A percentile compares a stretch with the other conserved stretches of the same genome.
Conservation (phyloP, 2,329 filamentous ascomycete genomes). For the Alternaria sp. region DNA sequence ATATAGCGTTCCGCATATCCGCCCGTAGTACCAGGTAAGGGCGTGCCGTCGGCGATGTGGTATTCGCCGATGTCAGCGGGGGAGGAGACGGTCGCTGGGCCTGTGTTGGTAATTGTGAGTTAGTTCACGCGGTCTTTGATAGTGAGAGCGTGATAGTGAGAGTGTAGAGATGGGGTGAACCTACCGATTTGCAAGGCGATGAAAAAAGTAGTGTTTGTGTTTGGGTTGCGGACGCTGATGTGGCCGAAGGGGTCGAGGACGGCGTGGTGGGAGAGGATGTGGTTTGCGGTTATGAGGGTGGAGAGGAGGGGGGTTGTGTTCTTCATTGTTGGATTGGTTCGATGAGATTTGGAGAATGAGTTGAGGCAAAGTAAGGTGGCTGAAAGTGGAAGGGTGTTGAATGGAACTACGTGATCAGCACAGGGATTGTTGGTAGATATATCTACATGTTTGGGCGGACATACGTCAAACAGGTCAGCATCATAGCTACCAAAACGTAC, state of each 20-base stretch:
- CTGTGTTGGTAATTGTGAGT: too few species aligned
- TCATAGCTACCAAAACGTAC: too few species aligned
- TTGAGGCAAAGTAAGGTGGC: not conserved
- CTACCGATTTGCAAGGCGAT: conserved; percentile 37
- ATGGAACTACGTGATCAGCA: not conserved
- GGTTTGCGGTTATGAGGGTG: conserved; percentile 52
- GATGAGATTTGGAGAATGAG: too few species aligned
- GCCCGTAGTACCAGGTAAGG: conserved; percentile 37
- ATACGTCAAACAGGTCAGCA: not conserved
- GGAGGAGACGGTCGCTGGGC: conserved; percentile 1
- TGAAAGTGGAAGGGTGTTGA: accelerated
- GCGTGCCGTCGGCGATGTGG: conserved; percentile 43
- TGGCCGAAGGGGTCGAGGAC: conserved; percentile 61
- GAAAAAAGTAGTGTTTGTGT: conserved; percentile 51
- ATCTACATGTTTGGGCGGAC: not conserved
- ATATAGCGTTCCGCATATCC: conserved; percentile 54
- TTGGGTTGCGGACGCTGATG: conserved; percentile 57
- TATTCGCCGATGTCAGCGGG: conserved; percentile 54
- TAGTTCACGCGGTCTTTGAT: too few species aligned
- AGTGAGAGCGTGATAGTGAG: too few species aligned
- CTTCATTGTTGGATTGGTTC: conserved; percentile 13
- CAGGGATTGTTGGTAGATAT: not conserved
- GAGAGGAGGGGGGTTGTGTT: conserved; percentile 33
- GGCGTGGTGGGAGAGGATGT: conserved; percentile 58
- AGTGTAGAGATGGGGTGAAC: too few species aligned